Base-by-base conservation (phyloP, 208 protist genomes). In the Crithidia thermophila region DNA sequence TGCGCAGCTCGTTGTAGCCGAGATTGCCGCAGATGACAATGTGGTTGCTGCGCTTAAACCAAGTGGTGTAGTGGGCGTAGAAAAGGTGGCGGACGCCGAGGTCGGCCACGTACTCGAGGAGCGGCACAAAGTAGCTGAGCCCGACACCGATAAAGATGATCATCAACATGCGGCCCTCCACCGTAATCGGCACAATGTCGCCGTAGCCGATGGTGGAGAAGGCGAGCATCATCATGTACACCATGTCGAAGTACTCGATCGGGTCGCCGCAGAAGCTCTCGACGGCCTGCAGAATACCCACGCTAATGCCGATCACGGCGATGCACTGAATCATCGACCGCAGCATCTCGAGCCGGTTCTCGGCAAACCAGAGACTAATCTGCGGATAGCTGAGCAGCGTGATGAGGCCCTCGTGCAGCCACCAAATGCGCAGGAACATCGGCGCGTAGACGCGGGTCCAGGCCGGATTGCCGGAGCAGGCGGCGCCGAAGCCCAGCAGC, bases 191-290 rank as follows among this genome's bases (percentile, higher is more conserved):
- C 37, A 51, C 60, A 45, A 77, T 43, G 57, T 76, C 69, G 36
- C 75, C 75, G 65, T 77, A 76, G 20, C 75, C 69, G 67, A 81
- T 76, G 50, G 75, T 59, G 21, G 75, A 81, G 57, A 81, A 81
- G 61, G 66, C 47, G 9, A 81, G 40, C 36, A 81, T 25, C 75
- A 81, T 81, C 62, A 81, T 75, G 59, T 81, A 81, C 20, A 66
- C 53, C 53, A 68, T 71, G 43, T 67, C 60, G 51, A 76, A 81
- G 63, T 68, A 81, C 55, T 76, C 75, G 4, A 81, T 46, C 10
- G 67, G 75, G 52, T 81, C 52, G 20, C 74, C 74, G 59, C 63
- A 71, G 34, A 71, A 81, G n/a, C 51, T 75, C 39, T 81, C 75
- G 2, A 81, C 68, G 27, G 75, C 75, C 42, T 81, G 75, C 47